These are phyloP conservation scores for Pezizomycotina sp. DNA, from an alignment of 2,329 filamentous ascomycete genomes.

Conservation along the genomic window DNA sequence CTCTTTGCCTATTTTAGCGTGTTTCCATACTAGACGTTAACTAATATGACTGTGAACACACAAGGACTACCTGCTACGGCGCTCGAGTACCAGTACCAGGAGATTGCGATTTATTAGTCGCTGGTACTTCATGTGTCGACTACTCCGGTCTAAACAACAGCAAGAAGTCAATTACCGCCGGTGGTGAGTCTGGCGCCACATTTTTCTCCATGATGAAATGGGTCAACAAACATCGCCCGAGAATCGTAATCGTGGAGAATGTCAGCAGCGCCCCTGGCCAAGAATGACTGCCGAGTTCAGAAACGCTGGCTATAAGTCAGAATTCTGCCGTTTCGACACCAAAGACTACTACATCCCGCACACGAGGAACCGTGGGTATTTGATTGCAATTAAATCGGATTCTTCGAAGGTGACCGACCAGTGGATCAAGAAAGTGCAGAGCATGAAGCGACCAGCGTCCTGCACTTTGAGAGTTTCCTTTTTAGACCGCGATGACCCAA, in stretches of 20 bases:
- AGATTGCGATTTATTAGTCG: conserved; percentile 47
- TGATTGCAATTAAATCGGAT: conserved; percentile 38
- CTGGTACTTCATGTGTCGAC: conserved; percentile 61
- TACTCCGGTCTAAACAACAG: conserved; percentile 50
- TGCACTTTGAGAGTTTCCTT: conserved; percentile 36
- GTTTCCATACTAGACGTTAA: conserved; percentile 7
- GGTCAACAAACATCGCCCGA: conserved; percentile 39
- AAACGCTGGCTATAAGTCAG: conserved; percentile 40
- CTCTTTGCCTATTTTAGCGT: conserved; percentile 9
- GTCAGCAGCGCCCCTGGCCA: conserved; percentile 46
- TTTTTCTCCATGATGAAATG: conserved; percentile 47
- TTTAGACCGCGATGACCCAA: conserved; percentile 38
- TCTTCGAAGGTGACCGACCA: conserved; percentile 24
- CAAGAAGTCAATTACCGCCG: conserved; percentile 36
- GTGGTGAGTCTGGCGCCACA: conserved; percentile 49
- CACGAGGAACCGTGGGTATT: conserved; percentile 44
- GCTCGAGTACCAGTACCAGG: conserved; percentile 40
- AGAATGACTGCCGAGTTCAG: conserved; percentile 34
- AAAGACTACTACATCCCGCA: conserved; percentile 62
- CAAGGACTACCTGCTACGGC: conserved; percentile 51
- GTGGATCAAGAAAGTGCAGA: conserved; percentile 35
- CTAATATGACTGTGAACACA: conserved; percentile 10
- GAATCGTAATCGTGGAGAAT: conserved; percentile 56
- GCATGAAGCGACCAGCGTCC: conserved; percentile 42
- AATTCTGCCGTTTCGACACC: conserved; percentile 40